phyloP scores from a whole-genome alignment of 768 basidiomycete genomes.

The Zangia roseola region DNA sequence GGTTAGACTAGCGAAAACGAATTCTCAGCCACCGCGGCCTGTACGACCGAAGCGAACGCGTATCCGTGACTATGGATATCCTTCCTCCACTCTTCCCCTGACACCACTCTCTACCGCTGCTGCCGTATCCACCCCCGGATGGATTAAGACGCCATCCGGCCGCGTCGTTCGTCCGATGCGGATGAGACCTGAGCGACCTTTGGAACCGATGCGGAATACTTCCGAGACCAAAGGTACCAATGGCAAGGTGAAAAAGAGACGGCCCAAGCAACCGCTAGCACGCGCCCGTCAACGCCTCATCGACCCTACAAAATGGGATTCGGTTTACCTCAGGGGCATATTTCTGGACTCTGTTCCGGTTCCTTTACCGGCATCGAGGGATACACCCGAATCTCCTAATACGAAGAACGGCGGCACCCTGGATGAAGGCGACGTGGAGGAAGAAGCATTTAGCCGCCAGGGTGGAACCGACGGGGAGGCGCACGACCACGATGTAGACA shows the following conservation, averaged over 20 bases:
- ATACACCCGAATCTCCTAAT: not conserved
- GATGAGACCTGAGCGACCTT: conserved; percentile 67
- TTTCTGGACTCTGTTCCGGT: conserved; percentile 49
- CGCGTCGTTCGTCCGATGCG: conserved; percentile 63
- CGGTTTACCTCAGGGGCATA: conserved; percentile 65
- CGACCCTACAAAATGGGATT: conserved; percentile 71
- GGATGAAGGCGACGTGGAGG: not conserved
- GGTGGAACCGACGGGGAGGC: not conserved
- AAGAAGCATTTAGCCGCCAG: conserved; percentile 6
- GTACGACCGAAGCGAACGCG: conserved; percentile 43
- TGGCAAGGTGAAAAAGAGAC: conserved; percentile 45
- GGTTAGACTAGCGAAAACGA: conserved; percentile 12
- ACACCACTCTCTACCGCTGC: conserved; percentile 60
- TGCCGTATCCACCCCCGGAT: conserved; percentile 56
- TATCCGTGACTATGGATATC: conserved; percentile 36
- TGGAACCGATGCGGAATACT: conserved; percentile 31
- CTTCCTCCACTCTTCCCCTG: conserved; percentile 63
- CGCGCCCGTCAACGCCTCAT: conserved; percentile 65
- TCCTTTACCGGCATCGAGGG: not conserved
- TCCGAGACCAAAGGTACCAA: conserved; percentile 13
- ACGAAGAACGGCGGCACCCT: not conserved
- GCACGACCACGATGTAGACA: conserved; percentile 11
- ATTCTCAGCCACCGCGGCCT: conserved; percentile 25
- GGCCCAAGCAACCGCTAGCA: conserved; percentile 47
- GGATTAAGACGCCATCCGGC: conserved; percentile 68